Conservation (phyloP, 441 rosid genomes). For the Raphanus hybrid region DNA sequence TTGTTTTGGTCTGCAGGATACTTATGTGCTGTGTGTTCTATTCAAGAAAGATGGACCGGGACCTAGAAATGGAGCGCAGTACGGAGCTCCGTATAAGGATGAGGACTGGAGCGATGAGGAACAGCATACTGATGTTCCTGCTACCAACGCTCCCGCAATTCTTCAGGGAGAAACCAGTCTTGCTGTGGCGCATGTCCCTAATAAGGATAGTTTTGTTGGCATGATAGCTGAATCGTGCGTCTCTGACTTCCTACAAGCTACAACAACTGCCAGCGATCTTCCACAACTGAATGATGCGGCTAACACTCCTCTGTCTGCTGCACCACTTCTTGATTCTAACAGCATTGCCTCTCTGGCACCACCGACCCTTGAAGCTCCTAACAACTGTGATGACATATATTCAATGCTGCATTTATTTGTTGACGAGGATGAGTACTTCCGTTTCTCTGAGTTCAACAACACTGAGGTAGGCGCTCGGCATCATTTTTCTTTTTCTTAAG, state of each 20-base stretch:
- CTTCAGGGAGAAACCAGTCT: constrained; percentile 20
- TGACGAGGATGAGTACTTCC: constrained; percentile 23
- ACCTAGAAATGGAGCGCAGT: constrained; percentile 87
- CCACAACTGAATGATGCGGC: constrained; percentile 17
- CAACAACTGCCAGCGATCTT: constrained; percentile 28
- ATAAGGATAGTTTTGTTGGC: constrained; percentile 25
- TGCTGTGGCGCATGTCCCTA: constrained; percentile 30
- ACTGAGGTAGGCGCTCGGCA: constrained; percentile 46
- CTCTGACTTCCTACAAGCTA: constrained; percentile 20
- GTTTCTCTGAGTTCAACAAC: constrained; percentile 10
- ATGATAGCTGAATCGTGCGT: constrained; percentile 41
- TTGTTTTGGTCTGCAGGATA: constrained; percentile 48
- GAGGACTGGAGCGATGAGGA: constrained; percentile 81
- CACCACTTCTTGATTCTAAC: constrained; percentile 15
- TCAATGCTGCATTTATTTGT: constrained; percentile 43
- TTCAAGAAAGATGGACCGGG: constrained; percentile 81
- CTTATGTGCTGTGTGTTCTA: constrained; percentile 61
- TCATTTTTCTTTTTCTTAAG: background rate
- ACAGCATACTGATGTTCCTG: constrained; percentile 21
- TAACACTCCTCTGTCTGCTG: constrained; percentile 17
- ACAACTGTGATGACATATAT: constrained; percentile 35
- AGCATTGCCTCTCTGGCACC: constrained; percentile 10
- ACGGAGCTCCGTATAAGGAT: constrained; percentile 84
- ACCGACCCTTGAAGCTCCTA: constrained; percentile 25
- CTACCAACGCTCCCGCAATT: background rate